A percentile compares a stretch with the other conserved stretches of the same genome.
Conservation (phyloP, 352 stramenopile species). For the Globisporangium uncinulatum region DNA sequence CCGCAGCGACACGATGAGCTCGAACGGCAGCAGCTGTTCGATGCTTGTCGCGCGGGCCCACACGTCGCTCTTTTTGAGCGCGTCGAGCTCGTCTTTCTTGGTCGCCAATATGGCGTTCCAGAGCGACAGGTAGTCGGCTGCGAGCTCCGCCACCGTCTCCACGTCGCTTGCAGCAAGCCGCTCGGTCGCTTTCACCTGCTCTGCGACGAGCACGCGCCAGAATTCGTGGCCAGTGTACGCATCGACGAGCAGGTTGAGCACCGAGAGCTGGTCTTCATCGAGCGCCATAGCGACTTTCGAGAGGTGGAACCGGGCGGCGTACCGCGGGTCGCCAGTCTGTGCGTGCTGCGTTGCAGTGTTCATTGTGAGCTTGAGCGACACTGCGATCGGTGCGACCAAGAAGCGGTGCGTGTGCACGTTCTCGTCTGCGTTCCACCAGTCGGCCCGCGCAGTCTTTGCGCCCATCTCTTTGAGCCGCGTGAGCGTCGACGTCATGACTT, state of each 20-base stretch:
- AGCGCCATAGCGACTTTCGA: constrained; percentile 68
- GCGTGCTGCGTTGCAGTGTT: constrained; percentile 73
- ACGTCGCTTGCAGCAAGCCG: constrained; percentile 36
- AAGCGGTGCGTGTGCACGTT: constrained; percentile 75
- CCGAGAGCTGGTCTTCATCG: constrained; percentile 82
- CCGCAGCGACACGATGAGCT: constrained; percentile 69
- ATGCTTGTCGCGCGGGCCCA: constrained; percentile 51
- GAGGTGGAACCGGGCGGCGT: constrained; percentile 72
- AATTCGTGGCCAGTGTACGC: constrained; percentile 64
- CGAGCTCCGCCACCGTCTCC: constrained; percentile 30
- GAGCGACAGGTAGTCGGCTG: constrained; percentile 60
- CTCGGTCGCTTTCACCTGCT: constrained; percentile 63
- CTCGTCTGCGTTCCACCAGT: constrained; percentile 79
- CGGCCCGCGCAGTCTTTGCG: constrained; percentile 34
- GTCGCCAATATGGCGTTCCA: constrained; percentile 62
- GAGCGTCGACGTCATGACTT: constrained; percentile 71
- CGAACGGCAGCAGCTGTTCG: constrained; percentile 68
- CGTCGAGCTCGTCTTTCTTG: constrained; percentile 63
- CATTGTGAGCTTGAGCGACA: constrained; percentile 86
- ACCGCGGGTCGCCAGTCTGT: constrained; percentile 70
- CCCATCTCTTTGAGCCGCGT: constrained; percentile 82
- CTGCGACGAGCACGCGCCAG: constrained; percentile 64
- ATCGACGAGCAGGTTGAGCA: constrained; percentile 74
- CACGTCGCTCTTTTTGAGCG: constrained; percentile 49
- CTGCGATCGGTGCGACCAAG: constrained; percentile 73